Conservation (phyloP, 441 rosid species). For the Erodium chrysanthum region DNA sequence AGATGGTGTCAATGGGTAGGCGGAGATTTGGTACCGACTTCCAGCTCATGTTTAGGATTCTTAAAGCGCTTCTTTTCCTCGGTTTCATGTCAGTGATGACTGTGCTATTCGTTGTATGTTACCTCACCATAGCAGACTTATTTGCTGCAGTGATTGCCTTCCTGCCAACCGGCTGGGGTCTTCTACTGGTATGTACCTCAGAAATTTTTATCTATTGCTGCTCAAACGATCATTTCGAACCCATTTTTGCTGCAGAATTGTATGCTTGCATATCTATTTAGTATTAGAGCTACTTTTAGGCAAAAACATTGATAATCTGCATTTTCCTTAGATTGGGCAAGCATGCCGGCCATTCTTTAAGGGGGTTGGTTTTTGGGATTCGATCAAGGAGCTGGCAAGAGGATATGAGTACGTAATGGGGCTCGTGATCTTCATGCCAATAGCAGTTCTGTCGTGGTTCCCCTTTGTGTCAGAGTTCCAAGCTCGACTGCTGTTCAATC, state of each 20-base stretch:
- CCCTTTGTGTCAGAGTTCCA: conserved; percentile 87
- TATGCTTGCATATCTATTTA: no score
- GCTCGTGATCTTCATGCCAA: conserved; percentile 52
- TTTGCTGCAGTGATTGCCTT: conserved; percentile 74
- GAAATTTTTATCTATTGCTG: no score
- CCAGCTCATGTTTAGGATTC: conserved; percentile 88
- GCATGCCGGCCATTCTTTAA: conserved; percentile 46
- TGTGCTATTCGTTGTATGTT: conserved; percentile 52
- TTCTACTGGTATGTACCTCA: conserved; percentile 53
- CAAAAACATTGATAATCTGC: neutral
- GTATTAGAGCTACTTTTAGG: no score
- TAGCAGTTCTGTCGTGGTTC: conserved; percentile 71
- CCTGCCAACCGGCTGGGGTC: conserved; percentile 86
- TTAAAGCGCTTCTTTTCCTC: conserved; percentile 88
- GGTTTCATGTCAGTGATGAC: conserved; percentile 81
- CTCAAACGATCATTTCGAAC: no score
- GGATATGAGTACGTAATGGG: conserved; percentile 86
- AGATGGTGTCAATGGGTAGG: conserved; percentile 90
- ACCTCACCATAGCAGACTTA: conserved; percentile 60
- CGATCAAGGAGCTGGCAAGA: conserved; percentile 79
- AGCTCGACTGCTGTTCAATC: conserved; percentile 81
- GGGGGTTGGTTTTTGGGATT: conserved; percentile 62
- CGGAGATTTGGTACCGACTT: conserved; percentile 65
- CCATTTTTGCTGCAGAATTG: no score
- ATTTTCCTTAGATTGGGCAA: conserved; percentile 59